Percentiles rank a stretch among this genome's conserved stretches.
These are phyloP conservation scores for Eimeria acervulina DNA, from an alignment of 169 alveolate genomes.

Conservation along the genomic window DNA sequence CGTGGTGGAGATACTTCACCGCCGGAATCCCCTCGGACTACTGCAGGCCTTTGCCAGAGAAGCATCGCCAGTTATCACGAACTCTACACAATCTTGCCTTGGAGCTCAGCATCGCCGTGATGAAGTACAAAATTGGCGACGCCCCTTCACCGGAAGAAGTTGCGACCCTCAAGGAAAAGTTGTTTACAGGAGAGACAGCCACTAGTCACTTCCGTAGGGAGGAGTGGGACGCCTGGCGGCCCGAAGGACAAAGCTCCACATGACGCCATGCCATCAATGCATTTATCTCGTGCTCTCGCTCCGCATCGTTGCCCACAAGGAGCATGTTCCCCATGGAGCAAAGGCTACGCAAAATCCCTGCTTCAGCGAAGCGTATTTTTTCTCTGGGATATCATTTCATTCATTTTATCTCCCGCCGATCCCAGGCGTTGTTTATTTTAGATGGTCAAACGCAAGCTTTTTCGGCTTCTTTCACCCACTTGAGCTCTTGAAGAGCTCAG, in stretches of 20 bases:
- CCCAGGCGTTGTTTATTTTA: not conserved
- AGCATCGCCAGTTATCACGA: not conserved
- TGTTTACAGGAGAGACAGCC: not conserved
- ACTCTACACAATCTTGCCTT: not conserved
- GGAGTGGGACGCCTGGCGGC: conserved; percentile 2
- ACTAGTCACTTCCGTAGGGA: not conserved
- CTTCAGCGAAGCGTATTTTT: not conserved
- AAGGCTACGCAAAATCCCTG: not conserved
- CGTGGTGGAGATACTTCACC: not conserved
- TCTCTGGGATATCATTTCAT: not conserved
- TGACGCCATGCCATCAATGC: not conserved
- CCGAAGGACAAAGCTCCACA: not conserved
- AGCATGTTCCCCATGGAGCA: not conserved
- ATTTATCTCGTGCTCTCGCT: not conserved
- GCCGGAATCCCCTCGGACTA: not conserved
- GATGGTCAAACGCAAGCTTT: not conserved
- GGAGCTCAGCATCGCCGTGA: not conserved
- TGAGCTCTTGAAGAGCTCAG: not conserved
- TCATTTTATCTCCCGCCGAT: not conserved
- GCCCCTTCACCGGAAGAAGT: conserved; percentile 32
- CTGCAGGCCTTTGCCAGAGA: not conserved
- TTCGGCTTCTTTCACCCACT: not conserved
- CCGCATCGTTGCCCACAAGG: not conserved
- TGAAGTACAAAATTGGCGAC: not conserved
- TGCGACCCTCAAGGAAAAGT: not conserved